Evolutionary conservation across 495 filamentous ascomycete species (phyloP).

Genomic region (Penicillium desertorum): DNA sequence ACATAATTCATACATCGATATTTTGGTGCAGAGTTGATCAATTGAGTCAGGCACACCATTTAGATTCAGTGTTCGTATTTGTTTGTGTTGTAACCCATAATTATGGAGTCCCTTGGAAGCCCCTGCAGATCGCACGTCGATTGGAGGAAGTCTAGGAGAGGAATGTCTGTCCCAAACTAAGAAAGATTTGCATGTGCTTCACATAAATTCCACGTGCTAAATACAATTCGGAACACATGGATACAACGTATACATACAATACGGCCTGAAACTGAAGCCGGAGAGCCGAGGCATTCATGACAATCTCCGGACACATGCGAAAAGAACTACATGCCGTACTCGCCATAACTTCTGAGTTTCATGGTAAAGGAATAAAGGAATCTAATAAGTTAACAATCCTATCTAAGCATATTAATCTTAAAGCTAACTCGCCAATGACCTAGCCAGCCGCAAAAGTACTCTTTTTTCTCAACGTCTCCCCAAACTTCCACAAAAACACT

Average conservation of each 20-base stretch:
- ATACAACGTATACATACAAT: neutral
- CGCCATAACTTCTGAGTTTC: neutral
- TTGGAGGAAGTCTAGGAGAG: neutral
- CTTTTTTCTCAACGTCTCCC: constrained; percentile 54
- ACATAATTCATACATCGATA: neutral
- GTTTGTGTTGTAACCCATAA: neutral
- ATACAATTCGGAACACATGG: neutral
- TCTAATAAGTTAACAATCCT: neutral
- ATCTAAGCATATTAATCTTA: neutral
- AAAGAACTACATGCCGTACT: neutral
- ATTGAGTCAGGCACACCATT: neutral
- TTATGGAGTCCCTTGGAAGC: neutral
- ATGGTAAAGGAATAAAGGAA: neutral
- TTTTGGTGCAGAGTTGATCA: neutral
- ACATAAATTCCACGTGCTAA: neutral
- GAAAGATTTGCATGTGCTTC: neutral
- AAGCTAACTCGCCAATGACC: neutral
- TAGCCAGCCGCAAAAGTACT: constrained; percentile 67
- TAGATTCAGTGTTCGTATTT: neutral
- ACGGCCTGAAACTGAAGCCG: neutral
- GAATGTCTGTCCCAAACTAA: neutral
- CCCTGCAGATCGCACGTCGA: neutral
- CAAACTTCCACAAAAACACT: constrained; percentile 61
- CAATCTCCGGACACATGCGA: neutral
- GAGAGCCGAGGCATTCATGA: neutral